Evolutionary conservation across 2,329 filamentous ascomycete species (phyloP), one percentile per base, ranked within the genome.

Genomic region (Exserohilum turcica): DNA sequence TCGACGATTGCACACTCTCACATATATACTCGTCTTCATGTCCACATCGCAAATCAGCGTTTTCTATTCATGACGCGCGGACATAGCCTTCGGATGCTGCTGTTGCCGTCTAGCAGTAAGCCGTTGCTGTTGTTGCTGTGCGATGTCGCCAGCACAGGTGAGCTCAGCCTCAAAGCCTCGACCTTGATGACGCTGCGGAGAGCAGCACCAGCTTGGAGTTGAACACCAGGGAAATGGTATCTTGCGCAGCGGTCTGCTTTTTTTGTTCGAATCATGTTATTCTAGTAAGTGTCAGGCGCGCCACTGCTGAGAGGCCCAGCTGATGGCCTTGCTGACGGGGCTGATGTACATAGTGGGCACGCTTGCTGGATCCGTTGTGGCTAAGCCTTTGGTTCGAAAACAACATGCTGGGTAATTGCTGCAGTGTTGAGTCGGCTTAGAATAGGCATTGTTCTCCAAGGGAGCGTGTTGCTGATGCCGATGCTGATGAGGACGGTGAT

Each of bases 1-100:
- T 40, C 46, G 21, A 55, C 37, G 24, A 15, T 31, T 16, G 16
- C 3, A 24, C 21, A 7, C 16, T 9, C 12, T 35, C 27, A 38
- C 47, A 59, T 66, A 64, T 64, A 65, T 21, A 37, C 35, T 12
- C n/a, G 13, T 37, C 13, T 9, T 19, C 28, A 29, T 15, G 29
- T 40, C 9, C 19, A 10, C 27, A 27, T 37, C 40, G 27, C 16
- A 12, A 28, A 53, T 57, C 54, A 56, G 35, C 31, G 27, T 42
- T 19, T 33, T 21, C 40, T 43, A 33, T 21, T 49, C 27, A 50
- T 48, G 4, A 24, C 49, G 36, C 36, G 28, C n/a, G 4, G 21
- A 48, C 51, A 48, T 53, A 60, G 52, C 54, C 57, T 33, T 43
- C 52, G 47, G 57, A 48, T 52, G 32, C 16, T 12, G 18, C 10